Evolutionary conservation across 2,329 filamentous ascomycete genomes (phyloP), one percentile per base, ranked within the genome.

Genomic region (Penicillium sp.): DNA sequence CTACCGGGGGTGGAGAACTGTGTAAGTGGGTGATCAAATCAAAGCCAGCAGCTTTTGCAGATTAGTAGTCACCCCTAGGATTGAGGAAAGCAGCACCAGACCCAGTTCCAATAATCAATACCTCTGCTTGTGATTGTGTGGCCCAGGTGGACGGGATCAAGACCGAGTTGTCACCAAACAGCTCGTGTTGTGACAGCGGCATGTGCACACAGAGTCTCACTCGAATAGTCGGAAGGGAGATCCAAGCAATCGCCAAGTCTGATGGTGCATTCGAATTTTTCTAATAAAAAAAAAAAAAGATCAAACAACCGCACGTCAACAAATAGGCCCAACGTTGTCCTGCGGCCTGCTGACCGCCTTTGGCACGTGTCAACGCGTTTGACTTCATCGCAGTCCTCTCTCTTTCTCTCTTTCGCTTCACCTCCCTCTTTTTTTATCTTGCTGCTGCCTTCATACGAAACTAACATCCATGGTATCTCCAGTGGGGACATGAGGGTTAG

Each of bases 401-500:
- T 39, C 24, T 21, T 14, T 34, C 34, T 40, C 45, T 40, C 38
- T 53, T 48, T 55, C 48, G 36, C 39, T 11, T 14, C 18, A 16
- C 4, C 34, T 58, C 59, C 48, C 40, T 36, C 32, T 27, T 14
- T 43, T 29, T 36, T 48, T 41, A 24, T 53, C 48, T 53, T 36
- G 38, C 24, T 7, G 13, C n/a, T 8, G 11, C 31, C 13, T 40
- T 24, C 4, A 16, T 47, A 18, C 18, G 27, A 42, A 3, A 14
- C n/a, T 42, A 39, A 27, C 21, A 49, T 27, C 24, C 43, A 34
- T 40, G 34, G 40, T 46, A 32, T 48, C 44, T 48, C 50, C 48
- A 48, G 40, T 18, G 32, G 42, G 63, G 69, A 67, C 61, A 72
- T 72, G 69, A 70, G 59, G 61, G 56, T 41, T 54, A 53, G 54